Conservation (phyloP, 108 stramenopile species). For the Pseudonitzschia multistriata region DNA sequence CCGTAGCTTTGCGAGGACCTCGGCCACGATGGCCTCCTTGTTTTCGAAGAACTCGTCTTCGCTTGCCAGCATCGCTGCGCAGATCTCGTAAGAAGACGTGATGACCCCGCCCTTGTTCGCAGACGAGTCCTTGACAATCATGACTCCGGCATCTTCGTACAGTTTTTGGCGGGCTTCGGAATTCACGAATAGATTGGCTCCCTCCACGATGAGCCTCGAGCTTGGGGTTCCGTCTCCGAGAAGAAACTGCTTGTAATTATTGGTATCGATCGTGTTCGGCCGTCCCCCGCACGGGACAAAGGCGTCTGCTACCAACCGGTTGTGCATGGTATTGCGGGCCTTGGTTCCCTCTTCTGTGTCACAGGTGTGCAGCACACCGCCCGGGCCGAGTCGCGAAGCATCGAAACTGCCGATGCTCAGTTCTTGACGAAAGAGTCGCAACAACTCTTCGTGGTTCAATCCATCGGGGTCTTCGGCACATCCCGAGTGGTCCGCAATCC, state of each 20-base stretch:
- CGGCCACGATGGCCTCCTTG: constrained; percentile 90
- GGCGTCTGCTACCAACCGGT: constrained; percentile 91
- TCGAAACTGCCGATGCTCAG: constrained; percentile 82
- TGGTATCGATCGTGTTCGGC: constrained; percentile 91
- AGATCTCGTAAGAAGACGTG: constrained; percentile 94
- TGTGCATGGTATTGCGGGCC: constrained; percentile 97
- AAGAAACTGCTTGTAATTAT: constrained; percentile 87
- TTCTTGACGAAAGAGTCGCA: constrained; percentile 80
- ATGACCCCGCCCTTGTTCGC: constrained; percentile 99
- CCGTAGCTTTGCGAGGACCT: constrained; percentile 90
- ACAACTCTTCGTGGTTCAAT: constrained; percentile 84
- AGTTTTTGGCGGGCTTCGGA: constrained; percentile 90
- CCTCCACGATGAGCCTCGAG: constrained; percentile 92
- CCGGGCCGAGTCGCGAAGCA: constrained; percentile 64
- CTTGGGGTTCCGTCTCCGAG: constrained; percentile 81
- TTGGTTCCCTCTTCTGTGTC: constrained; percentile 89
- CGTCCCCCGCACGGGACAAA: constrained; percentile 98
- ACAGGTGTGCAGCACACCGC: constrained; percentile 64
- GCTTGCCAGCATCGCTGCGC: constrained; percentile 90
- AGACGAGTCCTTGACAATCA: constrained; percentile 97
- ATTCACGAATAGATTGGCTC: constrained; percentile 94
- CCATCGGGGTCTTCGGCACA: constrained; percentile 97
- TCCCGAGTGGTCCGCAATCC: constrained; percentile 94
- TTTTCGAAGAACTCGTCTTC: constrained; percentile 91
- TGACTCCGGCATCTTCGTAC: constrained; percentile 90